Base-by-base conservation (phyloP, 2,329 filamentous ascomycete genomes). In the Paecilomyces sp. region DNA sequence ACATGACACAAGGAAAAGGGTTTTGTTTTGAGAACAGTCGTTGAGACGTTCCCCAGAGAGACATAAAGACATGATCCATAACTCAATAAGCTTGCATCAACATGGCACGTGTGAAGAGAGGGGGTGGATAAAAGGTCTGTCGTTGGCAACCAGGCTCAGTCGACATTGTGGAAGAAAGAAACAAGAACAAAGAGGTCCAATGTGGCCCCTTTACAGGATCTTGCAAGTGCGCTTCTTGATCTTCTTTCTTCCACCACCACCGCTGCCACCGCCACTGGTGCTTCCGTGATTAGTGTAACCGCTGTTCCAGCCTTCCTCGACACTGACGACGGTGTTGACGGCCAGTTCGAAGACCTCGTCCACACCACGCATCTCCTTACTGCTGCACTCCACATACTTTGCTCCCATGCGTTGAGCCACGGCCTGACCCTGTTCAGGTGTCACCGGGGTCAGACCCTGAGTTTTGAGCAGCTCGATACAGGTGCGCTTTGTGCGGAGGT, bases 391-490 rank as follows among this genome's bases (percentile, higher is more conserved):
- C 85, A 96, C 93, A 80, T 99, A 99, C 71, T 88, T 84, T 12
- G 94, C 94, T 64, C 88, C 87, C 94, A 99, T 99, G 79, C 93
- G 94, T 71, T 88, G 85, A 59, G 94, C 92, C 28, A 99, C 92
- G 8, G 86, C 84, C 72, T 89, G 85, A 64, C 93, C 94, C 77
- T 99, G 93, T 68, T 96, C 90, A 56, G 87, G 86, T 1, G 92
- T 97, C 55, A 99, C 93, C 4, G 94, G 94, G 1, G 93, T 97
- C 61, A 99, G 84, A 55, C 94, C 94, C 76, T 99, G 94, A 15
- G 93, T 96, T 80, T 96, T 97, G 77, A 99, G 91, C 74, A 99
- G 92, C 74, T 99, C 94, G 77, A 97, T 96, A 78, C 94, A 97
- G 57, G 92, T 93, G 77, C 91, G 89, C 83, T 97, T 97, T 79